These are phyloP conservation scores for Pseudomonodictys pantanalensis DNA, from an alignment of 495 filamentous ascomycete genomes.

Conservation along the genomic window DNA sequence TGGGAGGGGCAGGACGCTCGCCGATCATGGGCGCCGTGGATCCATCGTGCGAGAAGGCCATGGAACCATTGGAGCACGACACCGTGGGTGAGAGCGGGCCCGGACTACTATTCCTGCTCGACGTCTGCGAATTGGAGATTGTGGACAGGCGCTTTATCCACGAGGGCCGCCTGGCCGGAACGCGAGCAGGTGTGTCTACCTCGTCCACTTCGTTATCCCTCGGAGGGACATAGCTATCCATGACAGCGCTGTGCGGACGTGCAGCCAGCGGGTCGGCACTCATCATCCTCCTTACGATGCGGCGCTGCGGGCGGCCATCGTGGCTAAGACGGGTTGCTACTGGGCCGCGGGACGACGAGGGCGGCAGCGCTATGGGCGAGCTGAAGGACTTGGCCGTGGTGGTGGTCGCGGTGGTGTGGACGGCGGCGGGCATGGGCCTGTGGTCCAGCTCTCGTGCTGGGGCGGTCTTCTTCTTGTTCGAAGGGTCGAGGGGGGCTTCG, in stretches of 20 bases:
- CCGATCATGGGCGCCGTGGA: constrained; percentile 65
- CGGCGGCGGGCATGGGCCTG: constrained; percentile 24
- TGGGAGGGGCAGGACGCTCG: constrained; percentile 47
- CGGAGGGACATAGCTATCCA: constrained; percentile 3
- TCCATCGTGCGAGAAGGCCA: constrained; percentile 45
- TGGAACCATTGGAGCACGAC: constrained; percentile 68
- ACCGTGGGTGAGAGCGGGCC: constrained; percentile 67
- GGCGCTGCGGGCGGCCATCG: constrained; percentile 28
- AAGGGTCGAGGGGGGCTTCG: constrained; percentile 38
- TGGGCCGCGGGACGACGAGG: constrained; percentile 19
- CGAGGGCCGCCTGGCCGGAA: constrained; percentile 68
- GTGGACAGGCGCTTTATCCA: constrained; percentile 70
- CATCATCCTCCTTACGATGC: constrained; percentile 27
- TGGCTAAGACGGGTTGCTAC: constrained; percentile 21
- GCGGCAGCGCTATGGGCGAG: constrained; percentile 13
- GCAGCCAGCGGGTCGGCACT: constrained; percentile 12
- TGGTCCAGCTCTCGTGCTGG: constrained; percentile 23
- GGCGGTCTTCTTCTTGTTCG: constrained; percentile 32
- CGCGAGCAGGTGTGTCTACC: constrained; percentile 45
- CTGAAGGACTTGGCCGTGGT: constrained; percentile 16
- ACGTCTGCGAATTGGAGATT: constrained; percentile 64
- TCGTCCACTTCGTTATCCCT: constrained; percentile 35
- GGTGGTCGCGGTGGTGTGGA: constrained; percentile 14
- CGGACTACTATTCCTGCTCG: constrained; percentile 63
- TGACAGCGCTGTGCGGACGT: constrained; percentile 1